phyloP scores from a whole-genome alignment of 768 basidiomycete genomes.

The Agaricus blazei region DNA sequence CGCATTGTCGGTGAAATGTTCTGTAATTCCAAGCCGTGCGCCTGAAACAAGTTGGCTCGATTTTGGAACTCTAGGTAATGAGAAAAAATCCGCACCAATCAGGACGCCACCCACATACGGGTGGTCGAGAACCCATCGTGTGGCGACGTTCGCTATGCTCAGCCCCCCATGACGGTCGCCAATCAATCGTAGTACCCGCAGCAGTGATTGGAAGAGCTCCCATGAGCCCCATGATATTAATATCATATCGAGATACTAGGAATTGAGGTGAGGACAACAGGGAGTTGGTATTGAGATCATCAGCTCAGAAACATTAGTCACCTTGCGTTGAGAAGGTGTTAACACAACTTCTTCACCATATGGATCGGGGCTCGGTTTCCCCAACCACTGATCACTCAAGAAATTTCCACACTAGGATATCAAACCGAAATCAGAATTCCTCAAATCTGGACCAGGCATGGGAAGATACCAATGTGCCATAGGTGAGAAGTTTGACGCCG shows the following conservation, averaged over 20 bases:
- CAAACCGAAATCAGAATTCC: neutral
- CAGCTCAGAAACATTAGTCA: slow-evolving; percentile 15
- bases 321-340: slow-evolving; percentile 82
- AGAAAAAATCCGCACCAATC: slow-evolving; percentile 43
- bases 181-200: slow-evolving; percentile 49
- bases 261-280: slow-evolving; percentile 1
- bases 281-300: neutral
- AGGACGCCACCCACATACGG: slow-evolving; percentile 70
- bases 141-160: slow-evolving; percentile 73
- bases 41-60: slow-evolving; percentile 32
- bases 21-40: slow-evolving; percentile 65
- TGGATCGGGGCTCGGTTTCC: slow-evolving; percentile 58
- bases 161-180: slow-evolving; percentile 59
- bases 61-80: neutral
- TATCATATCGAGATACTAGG: slow-evolving; percentile 78
- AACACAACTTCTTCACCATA: slow-evolving; percentile 45
- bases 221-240: slow-evolving; percentile 72
- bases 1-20: slow-evolving; percentile 64
- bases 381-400: slow-evolving; percentile 68
- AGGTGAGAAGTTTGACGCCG: slow-evolving; percentile 67
- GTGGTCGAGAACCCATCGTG: slow-evolving; percentile 78
- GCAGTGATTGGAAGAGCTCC: slow-evolving; percentile 63
- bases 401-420: slow-evolving; percentile 72
- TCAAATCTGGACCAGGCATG: neutral
- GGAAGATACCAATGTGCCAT: slow-evolving; percentile 63